Evolutionary conservation across 2,329 filamentous ascomycete genomes (phyloP).

Genomic region (Mollisia scopiformis): DNA sequence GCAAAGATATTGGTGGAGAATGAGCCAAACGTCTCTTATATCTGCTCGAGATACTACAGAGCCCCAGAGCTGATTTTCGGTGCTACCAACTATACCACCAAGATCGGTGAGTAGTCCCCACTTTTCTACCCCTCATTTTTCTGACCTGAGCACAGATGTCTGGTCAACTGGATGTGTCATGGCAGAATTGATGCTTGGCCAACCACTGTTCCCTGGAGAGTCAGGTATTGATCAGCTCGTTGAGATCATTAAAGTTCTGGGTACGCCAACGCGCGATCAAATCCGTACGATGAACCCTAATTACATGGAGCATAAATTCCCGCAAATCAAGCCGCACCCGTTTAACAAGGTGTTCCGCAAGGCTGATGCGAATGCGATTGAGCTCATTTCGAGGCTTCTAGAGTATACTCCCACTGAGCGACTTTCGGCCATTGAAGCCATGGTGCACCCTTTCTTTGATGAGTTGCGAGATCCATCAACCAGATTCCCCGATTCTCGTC

Average conservation of each 20-base stretch:
- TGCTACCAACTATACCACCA: slow-evolving; percentile 98
- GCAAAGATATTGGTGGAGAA: slow-evolving; percentile 99
- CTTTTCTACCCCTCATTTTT: slow-evolving; percentile 13
- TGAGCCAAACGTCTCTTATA: slow-evolving; percentile 99
- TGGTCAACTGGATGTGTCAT: slow-evolving; percentile 99
- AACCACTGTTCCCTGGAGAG: slow-evolving; percentile 96
- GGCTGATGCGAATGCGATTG: slow-evolving; percentile 89
- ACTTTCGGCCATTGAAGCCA: slow-evolving; percentile 89
- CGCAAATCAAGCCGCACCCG: slow-evolving; percentile 98
- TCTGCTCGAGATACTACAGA: slow-evolving; percentile 98
- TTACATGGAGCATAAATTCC: slow-evolving; percentile 99
- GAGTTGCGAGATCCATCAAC: slow-evolving; percentile 92
- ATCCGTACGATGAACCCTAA: slow-evolving; percentile 99
- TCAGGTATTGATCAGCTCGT: slow-evolving; percentile 98
- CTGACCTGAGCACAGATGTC: slow-evolving; percentile 67
- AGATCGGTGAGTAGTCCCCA: slow-evolving; percentile 77
- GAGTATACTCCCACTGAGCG: slow-evolving; percentile 98
- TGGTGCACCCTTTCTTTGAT: slow-evolving; percentile 99
- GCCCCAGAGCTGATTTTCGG: slow-evolving; percentile 98
- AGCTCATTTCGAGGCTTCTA: slow-evolving; percentile 88
- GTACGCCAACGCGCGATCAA: slow-evolving; percentile 94
- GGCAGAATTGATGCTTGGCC: slow-evolving; percentile 98
- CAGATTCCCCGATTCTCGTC: slow-evolving; percentile 90
- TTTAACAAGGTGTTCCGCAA: slow-evolving; percentile 99
- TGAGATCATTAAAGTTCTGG: slow-evolving; percentile 98